Evolutionary conservation across 2,329 filamentous ascomycete species (phyloP), one percentile per base, ranked within the genome.

Genomic region (Fusarium oligoseptatum): DNA sequence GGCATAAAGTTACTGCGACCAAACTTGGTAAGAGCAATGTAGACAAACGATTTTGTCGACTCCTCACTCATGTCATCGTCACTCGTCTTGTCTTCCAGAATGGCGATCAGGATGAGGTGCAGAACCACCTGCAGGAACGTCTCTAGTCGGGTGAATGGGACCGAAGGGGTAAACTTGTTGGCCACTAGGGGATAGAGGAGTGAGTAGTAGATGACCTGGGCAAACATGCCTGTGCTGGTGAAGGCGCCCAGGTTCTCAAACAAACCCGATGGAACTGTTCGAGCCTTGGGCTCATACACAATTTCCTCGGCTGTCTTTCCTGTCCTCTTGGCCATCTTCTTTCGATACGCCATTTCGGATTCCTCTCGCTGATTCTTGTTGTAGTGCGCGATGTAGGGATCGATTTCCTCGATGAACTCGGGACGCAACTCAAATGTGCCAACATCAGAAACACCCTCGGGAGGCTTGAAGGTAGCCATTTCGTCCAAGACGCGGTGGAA

Each of bases 311-410:
- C 85, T 50, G 92, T 88, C 81, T 95, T 95, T 20, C 95, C 95
- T 0, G 93, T 95, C 83, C 94, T 95, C 84, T 95, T 95, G 12
- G 95, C 94, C 86, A 97, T 92, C 87, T 94, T 93, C 79, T 93
- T 92, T 77, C 93, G 95, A 85, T 97, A 98, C 4, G 95, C 93
- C 76, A 90, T 92, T 83, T 99, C 97, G 0, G 96, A 95, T 82
- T 99, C 97, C 80, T 99, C 97, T 60, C 97, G 91, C 82, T 98
- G 96, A 79, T 99, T 99, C 81, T 98, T 97, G 79, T 92, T 97
- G 83, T 98, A 99, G 80, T 98, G 95, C 8, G 95, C 94, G 79
- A 95, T 97, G 81, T 98, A 99, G 1, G 97, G 97, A 81, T 99
- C 97, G 60, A 99, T 91, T 56, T 97, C 90, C 76, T 96, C 93